Percentiles rank a stretch among this genome's conserved stretches.
Evolutionary conservation across 176 grass and related monocot genomes (phyloP).

Genomic region (Dendrocalamus sinicus): DNA sequence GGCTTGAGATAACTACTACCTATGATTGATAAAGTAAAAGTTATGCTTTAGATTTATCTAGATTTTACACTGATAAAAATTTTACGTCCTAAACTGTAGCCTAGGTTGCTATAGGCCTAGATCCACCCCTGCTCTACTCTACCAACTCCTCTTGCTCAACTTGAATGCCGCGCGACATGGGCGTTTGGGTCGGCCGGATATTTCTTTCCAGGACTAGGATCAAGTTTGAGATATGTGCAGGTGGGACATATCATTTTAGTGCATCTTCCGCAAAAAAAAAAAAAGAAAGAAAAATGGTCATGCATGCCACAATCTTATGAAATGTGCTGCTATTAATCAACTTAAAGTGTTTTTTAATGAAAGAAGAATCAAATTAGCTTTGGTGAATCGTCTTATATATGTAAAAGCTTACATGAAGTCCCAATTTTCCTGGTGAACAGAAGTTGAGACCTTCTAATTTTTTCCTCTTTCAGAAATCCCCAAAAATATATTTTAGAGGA

Average conservation of each 20-base stretch:
- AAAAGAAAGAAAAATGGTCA: neutral
- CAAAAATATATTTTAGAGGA: neutral
- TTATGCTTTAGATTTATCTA: too few relatives aligned
- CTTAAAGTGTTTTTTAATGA: neutral
- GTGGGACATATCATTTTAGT: neutral
- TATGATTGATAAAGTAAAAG: too few relatives aligned
- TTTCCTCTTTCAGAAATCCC: too few relatives aligned
- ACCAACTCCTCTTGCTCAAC: constrained; percentile 34
- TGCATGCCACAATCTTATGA: constrained; percentile 17
- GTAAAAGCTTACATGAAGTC: neutral
- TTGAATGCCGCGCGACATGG: constrained; percentile 42
- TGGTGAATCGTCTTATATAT: neutral
- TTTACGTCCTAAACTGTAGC: too few relatives aligned
- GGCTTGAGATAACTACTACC: too few relatives aligned
- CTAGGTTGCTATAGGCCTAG: too few relatives aligned
- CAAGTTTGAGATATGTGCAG: neutral
- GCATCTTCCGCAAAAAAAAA: neutral
- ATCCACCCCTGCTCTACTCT: neutral
- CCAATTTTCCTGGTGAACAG: neutral
- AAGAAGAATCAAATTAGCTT: neutral
- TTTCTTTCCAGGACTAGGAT: neutral
- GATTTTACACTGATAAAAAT: too few relatives aligned
- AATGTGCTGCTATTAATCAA: neutral
- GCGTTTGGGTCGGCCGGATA: constrained; percentile 8
- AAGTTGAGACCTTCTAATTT: neutral